Evolutionary conservation across 768 basidiomycete species (phyloP).

Genomic region (Fomitopsis serialis): DNA sequence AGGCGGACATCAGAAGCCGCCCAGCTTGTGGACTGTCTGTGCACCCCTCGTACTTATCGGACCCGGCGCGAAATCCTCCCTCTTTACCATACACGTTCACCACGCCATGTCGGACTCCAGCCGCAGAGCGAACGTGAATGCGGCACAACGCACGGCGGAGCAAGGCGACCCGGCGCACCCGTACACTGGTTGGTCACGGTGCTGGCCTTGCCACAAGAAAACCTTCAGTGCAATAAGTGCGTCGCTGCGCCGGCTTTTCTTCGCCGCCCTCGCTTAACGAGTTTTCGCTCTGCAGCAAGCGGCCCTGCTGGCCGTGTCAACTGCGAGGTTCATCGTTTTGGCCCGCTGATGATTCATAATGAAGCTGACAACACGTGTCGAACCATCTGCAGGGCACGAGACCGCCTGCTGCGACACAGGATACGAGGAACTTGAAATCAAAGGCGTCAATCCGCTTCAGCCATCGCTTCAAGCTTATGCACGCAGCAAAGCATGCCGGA

Average conservation of each 20-base stretch:
- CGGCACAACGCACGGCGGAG: too few relatives aligned
- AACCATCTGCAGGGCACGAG: background rate
- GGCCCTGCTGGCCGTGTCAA: conserved; percentile 84
- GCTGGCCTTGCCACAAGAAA: conserved; percentile 82
- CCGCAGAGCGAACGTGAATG: background rate
- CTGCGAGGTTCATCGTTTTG: conserved; percentile 52
- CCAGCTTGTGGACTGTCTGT: background rate
- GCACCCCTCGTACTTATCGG: background rate
- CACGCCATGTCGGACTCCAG: background rate
- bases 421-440: background rate
- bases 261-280: background rate
- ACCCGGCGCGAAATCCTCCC: background rate
- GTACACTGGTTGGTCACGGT: conserved; percentile 81
- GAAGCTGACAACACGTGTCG: background rate
- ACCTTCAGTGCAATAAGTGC: conserved; percentile 85
- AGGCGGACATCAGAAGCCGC: too few relatives aligned
- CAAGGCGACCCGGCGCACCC: too few relatives aligned
- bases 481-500: too few relatives aligned
- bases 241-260: conserved; percentile 7
- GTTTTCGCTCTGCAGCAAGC: conserved; percentile 44
- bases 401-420: background rate
- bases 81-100: background rate
- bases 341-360: background rate
- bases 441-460: too few relatives aligned
- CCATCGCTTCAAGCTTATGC: too few relatives aligned